phyloP scores from a whole-genome alignment of 345 rosid species.

The Corchorus capsularis region DNA sequence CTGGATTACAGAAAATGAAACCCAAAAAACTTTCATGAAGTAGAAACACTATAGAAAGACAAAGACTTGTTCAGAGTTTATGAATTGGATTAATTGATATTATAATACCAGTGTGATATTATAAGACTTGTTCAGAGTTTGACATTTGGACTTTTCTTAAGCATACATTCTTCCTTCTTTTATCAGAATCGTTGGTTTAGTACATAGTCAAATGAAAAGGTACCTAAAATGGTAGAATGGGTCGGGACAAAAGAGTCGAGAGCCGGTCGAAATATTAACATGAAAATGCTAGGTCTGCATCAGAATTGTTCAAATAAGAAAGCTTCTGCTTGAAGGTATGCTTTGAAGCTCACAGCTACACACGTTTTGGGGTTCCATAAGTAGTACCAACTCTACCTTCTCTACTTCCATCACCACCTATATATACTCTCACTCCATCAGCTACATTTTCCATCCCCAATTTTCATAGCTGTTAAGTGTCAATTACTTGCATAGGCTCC shows the following conservation, averaged over 20 bases:
- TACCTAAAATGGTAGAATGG: neutral
- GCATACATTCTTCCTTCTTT: too few relatives aligned
- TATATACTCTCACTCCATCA: neutral
- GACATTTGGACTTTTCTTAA: too few relatives aligned
- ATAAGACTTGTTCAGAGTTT: too few relatives aligned
- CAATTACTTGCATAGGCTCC: neutral
- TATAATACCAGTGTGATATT: too few relatives aligned
- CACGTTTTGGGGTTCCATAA: constrained; percentile 15
- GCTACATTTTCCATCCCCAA: neutral
- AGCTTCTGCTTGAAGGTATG: neutral
- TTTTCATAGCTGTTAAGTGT: too few relatives aligned
- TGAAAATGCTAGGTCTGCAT: neutral
- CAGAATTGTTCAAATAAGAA: constrained; percentile 8
- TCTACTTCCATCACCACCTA: neutral
- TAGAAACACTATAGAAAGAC: too few relatives aligned
- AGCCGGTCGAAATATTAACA: neutral
- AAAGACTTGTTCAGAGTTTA: too few relatives aligned
- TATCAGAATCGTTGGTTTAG: too few relatives aligned
- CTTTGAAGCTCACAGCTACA: constrained; percentile 13
- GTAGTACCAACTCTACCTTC: constrained; percentile 21
- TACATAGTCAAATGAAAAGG: too few relatives aligned
- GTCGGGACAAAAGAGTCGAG: neutral
- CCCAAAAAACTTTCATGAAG: too few relatives aligned
- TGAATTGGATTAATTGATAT: too few relatives aligned
- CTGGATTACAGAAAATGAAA: too few relatives aligned